Conservation (phyloP, 805 yeast genomes). For the Starmerella geochares region DNA sequence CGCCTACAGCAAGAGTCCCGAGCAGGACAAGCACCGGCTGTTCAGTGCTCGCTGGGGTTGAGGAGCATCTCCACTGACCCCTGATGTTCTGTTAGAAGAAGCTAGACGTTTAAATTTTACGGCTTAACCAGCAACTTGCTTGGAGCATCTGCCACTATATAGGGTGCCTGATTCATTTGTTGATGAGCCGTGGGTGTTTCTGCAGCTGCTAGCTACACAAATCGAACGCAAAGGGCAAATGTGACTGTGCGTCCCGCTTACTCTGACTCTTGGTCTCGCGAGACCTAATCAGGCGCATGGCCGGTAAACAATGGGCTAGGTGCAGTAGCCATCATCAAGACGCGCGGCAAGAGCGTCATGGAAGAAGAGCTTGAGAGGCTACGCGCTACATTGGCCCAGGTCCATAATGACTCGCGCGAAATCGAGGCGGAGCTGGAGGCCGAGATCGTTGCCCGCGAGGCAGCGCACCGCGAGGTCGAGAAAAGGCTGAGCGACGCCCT, state of each 20-base stretch:
- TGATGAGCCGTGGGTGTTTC: too few species aligned
- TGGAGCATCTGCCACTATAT: too few species aligned
- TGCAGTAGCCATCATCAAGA: too few species aligned
- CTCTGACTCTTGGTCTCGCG: not conserved
- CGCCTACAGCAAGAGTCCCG: constrained; percentile 29
- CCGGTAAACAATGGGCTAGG: not conserved
- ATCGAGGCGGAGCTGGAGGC: constrained; percentile 39
- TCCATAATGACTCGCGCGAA: constrained; percentile 38
- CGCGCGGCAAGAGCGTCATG: too few species aligned
- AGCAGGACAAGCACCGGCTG: constrained; percentile 13
- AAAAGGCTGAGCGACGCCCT: constrained; percentile 28
- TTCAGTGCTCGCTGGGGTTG: constrained; percentile 21
- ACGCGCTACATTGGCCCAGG: constrained; percentile 37
- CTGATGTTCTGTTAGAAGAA: too few species aligned
- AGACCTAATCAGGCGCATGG: not conserved
- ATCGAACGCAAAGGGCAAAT: too few species aligned
- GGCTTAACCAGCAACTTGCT: too few species aligned
- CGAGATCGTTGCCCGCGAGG: constrained; percentile 34
- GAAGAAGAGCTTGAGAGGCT: constrained; percentile 35
- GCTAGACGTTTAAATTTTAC: too few species aligned
- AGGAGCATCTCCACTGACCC: not conserved
- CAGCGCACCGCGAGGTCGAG: constrained; percentile 25
- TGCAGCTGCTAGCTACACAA: not conserved
- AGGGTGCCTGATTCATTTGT: too few species aligned
- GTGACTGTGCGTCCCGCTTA: not conserved